These are phyloP conservation scores for Entomortierella parvispora DNA, from an alignment of 192 early-diverging fungal genomes.

Conservation along the genomic window DNA sequence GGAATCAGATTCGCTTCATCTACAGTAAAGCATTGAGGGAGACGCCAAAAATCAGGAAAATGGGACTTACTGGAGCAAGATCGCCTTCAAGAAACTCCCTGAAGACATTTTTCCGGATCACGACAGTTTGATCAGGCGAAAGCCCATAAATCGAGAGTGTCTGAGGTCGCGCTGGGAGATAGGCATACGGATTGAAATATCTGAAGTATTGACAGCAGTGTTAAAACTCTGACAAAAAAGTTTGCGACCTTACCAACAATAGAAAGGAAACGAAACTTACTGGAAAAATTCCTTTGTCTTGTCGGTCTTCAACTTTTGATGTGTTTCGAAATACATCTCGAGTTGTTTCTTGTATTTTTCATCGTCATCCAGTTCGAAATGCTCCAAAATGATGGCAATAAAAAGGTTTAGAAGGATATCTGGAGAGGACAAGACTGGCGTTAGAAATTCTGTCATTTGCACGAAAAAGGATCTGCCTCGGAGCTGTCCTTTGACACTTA, in stretches of 20 bases:
- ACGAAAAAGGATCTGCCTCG: too few species aligned
- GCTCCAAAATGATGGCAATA: conserved; percentile 70
- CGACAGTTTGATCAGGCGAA: conserved; percentile 24
- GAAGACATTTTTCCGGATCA: conserved; percentile 40
- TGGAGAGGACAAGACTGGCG: conserved; percentile 8
- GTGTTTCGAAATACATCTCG: conserved; percentile 47
- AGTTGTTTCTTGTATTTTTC: conserved; percentile 65
- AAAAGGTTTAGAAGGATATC: conserved; percentile 70
- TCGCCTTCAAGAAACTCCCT: conserved; percentile 42
- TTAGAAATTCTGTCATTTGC: too few species aligned
- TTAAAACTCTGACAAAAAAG: too few species aligned
- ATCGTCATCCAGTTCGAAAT: conserved; percentile 70
- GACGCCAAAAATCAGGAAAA: too few species aligned
- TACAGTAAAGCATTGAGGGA: too few species aligned
- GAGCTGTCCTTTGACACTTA: too few species aligned
- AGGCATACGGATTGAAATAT: conserved; percentile 41
- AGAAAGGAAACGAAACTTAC: too few species aligned
- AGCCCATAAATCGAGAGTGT: conserved; percentile 26
- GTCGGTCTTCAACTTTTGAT: conserved; percentile 40
- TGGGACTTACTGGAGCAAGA: conserved; percentile 16
- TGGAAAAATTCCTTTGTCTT: conserved; percentile 40
- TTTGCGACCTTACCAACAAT: too few species aligned
- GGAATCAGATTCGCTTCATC: too few species aligned
- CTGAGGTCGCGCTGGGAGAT: conserved; percentile 38
- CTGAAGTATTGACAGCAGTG: conserved; percentile 32